These are phyloP conservation scores for Starmerella potacharoeniae DNA, from an alignment of 805 yeast species.

Conservation along the genomic window DNA sequence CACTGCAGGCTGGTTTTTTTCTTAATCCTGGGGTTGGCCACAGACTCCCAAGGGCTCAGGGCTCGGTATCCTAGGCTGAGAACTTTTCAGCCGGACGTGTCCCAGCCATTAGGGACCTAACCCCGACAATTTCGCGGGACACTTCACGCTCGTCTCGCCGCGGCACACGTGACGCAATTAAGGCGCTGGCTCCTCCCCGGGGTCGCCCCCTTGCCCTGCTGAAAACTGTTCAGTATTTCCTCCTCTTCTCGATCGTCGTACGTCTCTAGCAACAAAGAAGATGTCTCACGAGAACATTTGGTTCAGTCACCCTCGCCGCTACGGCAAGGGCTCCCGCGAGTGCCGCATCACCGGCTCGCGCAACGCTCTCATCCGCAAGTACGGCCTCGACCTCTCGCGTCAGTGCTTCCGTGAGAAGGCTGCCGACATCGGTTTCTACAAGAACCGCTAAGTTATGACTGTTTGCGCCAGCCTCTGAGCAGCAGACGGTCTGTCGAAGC, in stretches of 20 bases:
- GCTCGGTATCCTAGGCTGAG: not conserved
- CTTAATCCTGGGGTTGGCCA: no score
- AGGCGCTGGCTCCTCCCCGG: not conserved
- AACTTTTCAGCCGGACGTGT: not conserved
- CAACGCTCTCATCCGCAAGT: slow-evolving; percentile 99
- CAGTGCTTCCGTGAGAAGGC: slow-evolving; percentile 99
- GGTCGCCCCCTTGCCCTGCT: slow-evolving; percentile 11
- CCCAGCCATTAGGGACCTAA: not conserved
- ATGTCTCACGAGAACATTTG: slow-evolving; percentile 37
- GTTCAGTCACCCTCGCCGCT: slow-evolving; percentile 99
- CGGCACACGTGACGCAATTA: not conserved
- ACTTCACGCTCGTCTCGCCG: not conserved
- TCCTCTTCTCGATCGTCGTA: not conserved
- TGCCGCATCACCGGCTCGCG: slow-evolving; percentile 99
- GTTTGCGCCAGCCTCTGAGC: not conserved
- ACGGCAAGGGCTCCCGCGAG: slow-evolving; percentile 99
- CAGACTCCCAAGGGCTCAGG: not conserved
- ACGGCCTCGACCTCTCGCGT: slow-evolving; percentile 99
- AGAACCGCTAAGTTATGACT: slow-evolving; percentile 65
- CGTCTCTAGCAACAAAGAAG: slow-evolving; percentile 17
- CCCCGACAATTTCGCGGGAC: not conserved
- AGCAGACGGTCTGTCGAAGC: not conserved
- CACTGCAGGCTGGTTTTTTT: no score
- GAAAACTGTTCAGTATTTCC: slow-evolving; percentile 9
- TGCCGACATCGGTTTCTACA: slow-evolving; percentile 96